Evolutionary conservation across 192 early-diverging fungal species (phyloP).

Genomic region (Coemansia sp.): DNA sequence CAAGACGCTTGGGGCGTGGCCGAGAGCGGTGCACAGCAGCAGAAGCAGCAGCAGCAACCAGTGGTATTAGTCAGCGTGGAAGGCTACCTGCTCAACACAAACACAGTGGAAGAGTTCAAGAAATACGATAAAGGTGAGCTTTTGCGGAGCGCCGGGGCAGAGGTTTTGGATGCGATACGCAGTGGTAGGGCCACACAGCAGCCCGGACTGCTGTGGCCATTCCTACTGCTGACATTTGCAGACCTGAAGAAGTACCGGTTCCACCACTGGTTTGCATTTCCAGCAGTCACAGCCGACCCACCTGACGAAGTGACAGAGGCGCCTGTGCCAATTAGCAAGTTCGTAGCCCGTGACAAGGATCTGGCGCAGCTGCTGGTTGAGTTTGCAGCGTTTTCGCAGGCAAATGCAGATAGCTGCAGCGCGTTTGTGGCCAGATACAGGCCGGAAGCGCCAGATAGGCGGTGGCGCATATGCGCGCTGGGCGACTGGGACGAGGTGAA

Average conservation of each 20-base stretch:
- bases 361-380: constrained; percentile 32
- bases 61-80: constrained; percentile 11
- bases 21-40: neutral
- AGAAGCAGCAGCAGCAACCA: constrained; percentile 1
- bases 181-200: constrained; percentile 62
- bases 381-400: constrained; percentile 20
- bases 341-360: constrained; percentile 16
- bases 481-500: constrained; percentile 28
- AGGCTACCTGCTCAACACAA: constrained; percentile 77
- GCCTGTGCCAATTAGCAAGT: constrained; percentile 7
- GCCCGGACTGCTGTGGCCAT: constrained; percentile 69
- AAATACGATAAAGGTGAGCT: constrained; percentile 69
- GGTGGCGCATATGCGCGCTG: constrained; percentile 23
- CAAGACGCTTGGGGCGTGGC: constrained; percentile 5
- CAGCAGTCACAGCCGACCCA: constrained; percentile 71
- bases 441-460: neutral
- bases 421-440: constrained; percentile 31
- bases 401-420: constrained; percentile 1
- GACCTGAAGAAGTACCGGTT: constrained; percentile 96
- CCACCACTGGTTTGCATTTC: constrained; percentile 94
- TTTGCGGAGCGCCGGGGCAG: constrained; percentile 41
- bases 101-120: constrained; percentile 94
- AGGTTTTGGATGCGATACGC: constrained; percentile 68
- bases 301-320: constrained; percentile 43
- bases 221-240: constrained; percentile 86